Evolutionary conservation across 192 early-diverging fungal genomes (phyloP).

Genomic region (Linnemannia exigua): DNA sequence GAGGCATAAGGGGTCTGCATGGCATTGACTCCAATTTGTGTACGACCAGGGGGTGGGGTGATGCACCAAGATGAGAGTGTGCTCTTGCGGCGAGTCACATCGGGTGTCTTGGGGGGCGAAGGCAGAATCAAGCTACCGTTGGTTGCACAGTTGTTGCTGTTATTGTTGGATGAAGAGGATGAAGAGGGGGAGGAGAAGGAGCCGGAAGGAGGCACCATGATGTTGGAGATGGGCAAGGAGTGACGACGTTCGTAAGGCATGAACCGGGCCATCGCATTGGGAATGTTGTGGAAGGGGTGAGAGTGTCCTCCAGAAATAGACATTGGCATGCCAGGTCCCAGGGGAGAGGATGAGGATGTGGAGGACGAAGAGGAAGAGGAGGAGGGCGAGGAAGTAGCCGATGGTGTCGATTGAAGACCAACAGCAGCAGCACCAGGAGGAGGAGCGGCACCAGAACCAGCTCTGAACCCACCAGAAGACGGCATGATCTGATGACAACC

Average conservation of each 20-base stretch:
- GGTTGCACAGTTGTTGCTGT: not conserved
- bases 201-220: conserved; percentile 5
- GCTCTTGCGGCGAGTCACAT: conserved; percentile 28
- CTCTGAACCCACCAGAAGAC: not conserved
- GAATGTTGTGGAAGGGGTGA: not conserved
- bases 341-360: not conserved
- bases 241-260: conserved; percentile 54
- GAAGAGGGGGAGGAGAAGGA: not conserved
- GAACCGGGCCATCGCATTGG: conserved; percentile 33
- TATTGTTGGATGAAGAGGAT: conserved; percentile 6
- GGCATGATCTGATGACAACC: not conserved
- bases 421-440: not conserved
- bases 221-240: conserved; percentile 28
- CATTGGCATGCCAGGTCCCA: not conserved
- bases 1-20: conserved; percentile 4
- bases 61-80: conserved; percentile 31
- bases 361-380: no score
- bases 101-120: conserved; percentile 48
- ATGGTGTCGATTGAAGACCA: not conserved
- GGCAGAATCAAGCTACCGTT: conserved; percentile 29
- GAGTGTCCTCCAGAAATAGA: not conserved
- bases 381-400: not conserved
- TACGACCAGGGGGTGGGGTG: conserved; percentile 15
- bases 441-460: not conserved
- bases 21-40: not conserved